These are phyloP conservation scores for Trametes villosa DNA, from an alignment of 768 basidiomycete species.

Conservation along the genomic window DNA sequence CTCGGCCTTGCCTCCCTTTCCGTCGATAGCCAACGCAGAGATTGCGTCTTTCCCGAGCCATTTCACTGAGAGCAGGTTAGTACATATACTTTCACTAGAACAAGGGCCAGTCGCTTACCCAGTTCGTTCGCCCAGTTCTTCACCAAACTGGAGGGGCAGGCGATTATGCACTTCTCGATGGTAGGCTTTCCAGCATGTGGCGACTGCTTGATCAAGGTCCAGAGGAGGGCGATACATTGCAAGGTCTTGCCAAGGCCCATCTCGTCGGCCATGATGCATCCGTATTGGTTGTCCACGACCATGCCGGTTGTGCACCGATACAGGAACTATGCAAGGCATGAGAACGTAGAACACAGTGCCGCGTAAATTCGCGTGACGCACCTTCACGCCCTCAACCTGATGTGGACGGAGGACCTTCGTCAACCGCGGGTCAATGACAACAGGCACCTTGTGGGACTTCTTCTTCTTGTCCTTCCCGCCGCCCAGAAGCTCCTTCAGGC, in stretches of 20 bases:
- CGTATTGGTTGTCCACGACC: conserved; percentile 87
- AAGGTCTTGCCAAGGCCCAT: conserved; percentile 98
- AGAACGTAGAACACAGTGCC: not conserved
- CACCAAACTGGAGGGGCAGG: conserved; percentile 94
- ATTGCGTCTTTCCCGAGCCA: conserved; percentile 91
- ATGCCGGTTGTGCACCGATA: conserved; percentile 95
- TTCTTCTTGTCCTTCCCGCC: conserved; percentile 71
- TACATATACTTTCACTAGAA: not conserved
- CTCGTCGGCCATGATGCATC: conserved; percentile 99
- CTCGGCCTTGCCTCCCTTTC: conserved; percentile 86
- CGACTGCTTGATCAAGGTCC: conserved; percentile 96
- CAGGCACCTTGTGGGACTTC: conserved; percentile 80
- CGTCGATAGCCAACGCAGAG: conserved; percentile 87
- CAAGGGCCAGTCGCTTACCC: conserved; percentile 46
- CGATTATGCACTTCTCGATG: conserved; percentile 97
- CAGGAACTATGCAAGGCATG: conserved; percentile 68
- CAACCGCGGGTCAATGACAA: conserved; percentile 92
- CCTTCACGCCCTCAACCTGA: conserved; percentile 98
- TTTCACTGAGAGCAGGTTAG: conserved; percentile 63
- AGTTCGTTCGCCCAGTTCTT: conserved; percentile 99
- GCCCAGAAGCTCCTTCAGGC: conserved; percentile 76
- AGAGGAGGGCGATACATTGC: conserved; percentile 94
- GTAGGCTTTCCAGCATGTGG: conserved; percentile 83
- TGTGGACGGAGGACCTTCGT: conserved; percentile 91
- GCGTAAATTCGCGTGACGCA: conserved; percentile 36